phyloP scores from a whole-genome alignment of 2,329 filamentous ascomycete genomes.

The Parafenestella ontariensis region DNA sequence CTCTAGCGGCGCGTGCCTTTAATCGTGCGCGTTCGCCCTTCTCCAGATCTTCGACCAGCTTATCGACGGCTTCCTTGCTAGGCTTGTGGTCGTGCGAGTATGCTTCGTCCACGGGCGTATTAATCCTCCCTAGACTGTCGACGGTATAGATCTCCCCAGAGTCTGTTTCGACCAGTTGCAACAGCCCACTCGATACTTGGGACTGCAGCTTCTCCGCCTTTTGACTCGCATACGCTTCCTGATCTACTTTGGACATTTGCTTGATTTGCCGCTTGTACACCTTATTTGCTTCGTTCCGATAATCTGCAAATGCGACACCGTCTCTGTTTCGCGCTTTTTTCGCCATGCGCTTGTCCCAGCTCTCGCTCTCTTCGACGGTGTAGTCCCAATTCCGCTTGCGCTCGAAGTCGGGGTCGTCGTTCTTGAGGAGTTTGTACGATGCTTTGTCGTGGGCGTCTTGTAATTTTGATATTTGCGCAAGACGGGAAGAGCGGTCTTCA shows the following conservation, averaged over 20 bases:
- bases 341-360: slow-evolving; percentile 88
- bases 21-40: slow-evolving; percentile 87
- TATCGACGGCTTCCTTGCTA: slow-evolving; percentile 84
- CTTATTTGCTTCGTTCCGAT: slow-evolving; percentile 85
- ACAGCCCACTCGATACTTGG: slow-evolving; percentile 80
- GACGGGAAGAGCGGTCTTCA: slow-evolving; percentile 37
- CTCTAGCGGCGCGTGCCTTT: slow-evolving; percentile 84
- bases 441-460: slow-evolving; percentile 87
- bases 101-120: slow-evolving; percentile 84
- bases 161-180: slow-evolving; percentile 95
- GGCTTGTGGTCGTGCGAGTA: slow-evolving; percentile 86
- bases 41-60: slow-evolving; percentile 82
- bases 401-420: slow-evolving; percentile 93
- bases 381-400: slow-evolving; percentile 98
- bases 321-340: slow-evolving; percentile 84
- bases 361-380: slow-evolving; percentile 92
- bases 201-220: slow-evolving; percentile 85
- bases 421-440: slow-evolving; percentile 90
- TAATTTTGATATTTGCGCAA: slow-evolving; percentile 73
- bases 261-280: slow-evolving; percentile 91
- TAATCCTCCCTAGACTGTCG: slow-evolving; percentile 89
- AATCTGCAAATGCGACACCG: slow-evolving; percentile 89
- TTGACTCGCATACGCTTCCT: slow-evolving; percentile 85
- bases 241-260: slow-evolving; percentile 72
- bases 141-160: slow-evolving; percentile 88